A percentile compares a stretch with the other conserved stretches of the same genome.
Conservation (phyloP, 768 basidiomycete genomes). For the Tephrocybe rancida region DNA sequence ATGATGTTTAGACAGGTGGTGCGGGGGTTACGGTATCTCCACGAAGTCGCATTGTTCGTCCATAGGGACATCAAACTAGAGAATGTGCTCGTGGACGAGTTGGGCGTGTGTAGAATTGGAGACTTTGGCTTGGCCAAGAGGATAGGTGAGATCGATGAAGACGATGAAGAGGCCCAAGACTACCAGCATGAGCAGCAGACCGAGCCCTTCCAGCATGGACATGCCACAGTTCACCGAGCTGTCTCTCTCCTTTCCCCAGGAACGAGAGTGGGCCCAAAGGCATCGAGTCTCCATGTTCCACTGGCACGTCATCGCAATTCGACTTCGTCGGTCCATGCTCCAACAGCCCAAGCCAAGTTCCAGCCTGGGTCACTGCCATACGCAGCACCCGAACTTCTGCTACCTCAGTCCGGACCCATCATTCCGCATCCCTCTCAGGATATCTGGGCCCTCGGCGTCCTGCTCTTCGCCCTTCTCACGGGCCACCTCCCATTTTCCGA, state of each 20-base stretch:
- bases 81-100: conserved; percentile 91
- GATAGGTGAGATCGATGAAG: conserved; percentile 51
- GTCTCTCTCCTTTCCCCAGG: conserved; percentile 39
- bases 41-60: conserved; percentile 73
- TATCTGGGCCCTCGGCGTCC: conserved; percentile 93
- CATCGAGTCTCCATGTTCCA: conserved; percentile 19
- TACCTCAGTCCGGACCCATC: conserved; percentile 48
- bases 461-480: conserved; percentile 83
- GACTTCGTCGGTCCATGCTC: conserved; percentile 32
- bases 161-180: conserved; percentile 39
- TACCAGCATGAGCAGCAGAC: conserved; percentile 16
- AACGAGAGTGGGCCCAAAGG: conserved; percentile 40
- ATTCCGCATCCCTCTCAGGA: conserved; percentile 78
- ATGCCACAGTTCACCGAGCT: conserved; percentile 37
- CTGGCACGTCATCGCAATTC: conserved; percentile 52
- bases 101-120: conserved; percentile 80
- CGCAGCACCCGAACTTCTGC: conserved; percentile 85
- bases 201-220: conserved; percentile 13
- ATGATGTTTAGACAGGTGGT: conserved; percentile 89
- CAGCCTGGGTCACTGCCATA: conserved; percentile 90
- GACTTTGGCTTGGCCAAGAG: conserved; percentile 84
- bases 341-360: conserved; percentile 32
- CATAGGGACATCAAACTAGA: conserved; percentile 98
- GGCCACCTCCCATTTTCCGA: conserved; percentile 89
- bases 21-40: conserved; percentile 79